phyloP scores from a whole-genome alignment of 1,284 basidiomycete genomes.

The Rhodotorula glutinis region DNA sequence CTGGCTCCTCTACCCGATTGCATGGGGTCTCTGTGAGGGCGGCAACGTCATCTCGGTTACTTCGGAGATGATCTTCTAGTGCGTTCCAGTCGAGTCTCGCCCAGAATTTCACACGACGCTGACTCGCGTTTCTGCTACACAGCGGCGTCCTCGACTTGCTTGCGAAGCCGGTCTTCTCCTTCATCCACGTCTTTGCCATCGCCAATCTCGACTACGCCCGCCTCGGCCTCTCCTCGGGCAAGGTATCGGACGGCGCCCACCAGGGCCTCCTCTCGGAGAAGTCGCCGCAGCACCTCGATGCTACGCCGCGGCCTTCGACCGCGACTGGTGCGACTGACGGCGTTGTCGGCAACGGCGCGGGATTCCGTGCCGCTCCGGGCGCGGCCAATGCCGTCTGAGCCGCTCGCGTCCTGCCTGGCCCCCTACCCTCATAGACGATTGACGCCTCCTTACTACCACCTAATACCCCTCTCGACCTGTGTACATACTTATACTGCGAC shows the following conservation, averaged over 20 bases:
- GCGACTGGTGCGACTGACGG: background rate
- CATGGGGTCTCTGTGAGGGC: conserved; percentile 53
- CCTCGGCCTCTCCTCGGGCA: conserved; percentile 6
- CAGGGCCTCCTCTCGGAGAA: conserved; percentile 12
- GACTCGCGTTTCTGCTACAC: no score
- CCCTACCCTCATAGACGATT: no score
- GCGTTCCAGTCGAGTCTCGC: background rate
- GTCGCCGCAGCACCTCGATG: no score
- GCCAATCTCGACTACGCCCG: background rate
- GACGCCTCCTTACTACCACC: no score
- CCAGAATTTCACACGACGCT: no score
- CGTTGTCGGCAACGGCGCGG: conserved; percentile 1
- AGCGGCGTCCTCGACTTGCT: conserved; percentile 59
- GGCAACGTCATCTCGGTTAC: conserved; percentile 54
- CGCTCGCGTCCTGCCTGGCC: no score
- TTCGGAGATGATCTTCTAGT: conserved; percentile 46
- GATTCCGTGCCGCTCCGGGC: conserved; percentile 3
- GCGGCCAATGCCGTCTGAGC: no score
- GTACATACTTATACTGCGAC: no score
- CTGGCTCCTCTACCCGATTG: conserved; percentile 56
- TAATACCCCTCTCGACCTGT: no score
- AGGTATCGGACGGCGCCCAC: conserved; percentile 29
- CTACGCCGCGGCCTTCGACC: conserved; percentile 18
- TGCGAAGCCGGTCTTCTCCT: conserved; percentile 56
- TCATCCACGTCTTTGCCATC: conserved; percentile 14